These are phyloP conservation scores for Sarocladium strictum DNA, from an alignment of 2,329 filamentous ascomycete species.

Conservation along the genomic window DNA sequence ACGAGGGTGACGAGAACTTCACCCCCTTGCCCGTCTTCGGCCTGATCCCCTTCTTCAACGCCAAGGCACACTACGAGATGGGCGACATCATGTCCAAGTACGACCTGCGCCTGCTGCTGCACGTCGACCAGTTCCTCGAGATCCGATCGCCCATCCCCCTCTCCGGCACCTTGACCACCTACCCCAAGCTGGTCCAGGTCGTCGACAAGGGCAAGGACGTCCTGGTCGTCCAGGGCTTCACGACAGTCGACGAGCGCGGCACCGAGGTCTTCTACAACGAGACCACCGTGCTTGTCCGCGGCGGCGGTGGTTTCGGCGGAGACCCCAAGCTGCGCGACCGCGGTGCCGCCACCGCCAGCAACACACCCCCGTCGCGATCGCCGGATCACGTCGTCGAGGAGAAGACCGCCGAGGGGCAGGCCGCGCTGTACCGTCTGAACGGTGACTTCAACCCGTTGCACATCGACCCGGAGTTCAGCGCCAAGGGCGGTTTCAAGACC, in stretches of 20 bases:
- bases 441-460: constrained; percentile 93
- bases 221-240: constrained; percentile 72
- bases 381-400: constrained; percentile 82
- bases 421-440: constrained; percentile 84
- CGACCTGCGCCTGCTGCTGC: constrained; percentile 95
- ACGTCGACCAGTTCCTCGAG: constrained; percentile 98
- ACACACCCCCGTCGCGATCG: constrained; percentile 68
- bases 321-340: constrained; percentile 72
- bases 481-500: constrained; percentile 88
- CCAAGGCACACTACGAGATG: constrained; percentile 71
- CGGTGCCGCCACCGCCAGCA: constrained; percentile 71
- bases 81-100: constrained; percentile 89
- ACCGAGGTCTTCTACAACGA: constrained; percentile 98
- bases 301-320: constrained; percentile 85
- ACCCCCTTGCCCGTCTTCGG: constrained; percentile 92
- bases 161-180: constrained; percentile 66
- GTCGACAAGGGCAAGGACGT: constrained; percentile 92
- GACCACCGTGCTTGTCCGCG: constrained; percentile 84
- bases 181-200: constrained; percentile 81
- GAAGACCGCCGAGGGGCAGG: constrained; percentile 83
- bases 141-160: constrained; percentile 89
- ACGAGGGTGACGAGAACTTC: constrained; percentile 84
- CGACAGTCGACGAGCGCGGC: constrained; percentile 77
- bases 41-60: constrained; percentile 87
- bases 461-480: constrained; percentile 89